Conservation (phyloP, 257 asterid species). For the Nicotiana otophora region DNA sequence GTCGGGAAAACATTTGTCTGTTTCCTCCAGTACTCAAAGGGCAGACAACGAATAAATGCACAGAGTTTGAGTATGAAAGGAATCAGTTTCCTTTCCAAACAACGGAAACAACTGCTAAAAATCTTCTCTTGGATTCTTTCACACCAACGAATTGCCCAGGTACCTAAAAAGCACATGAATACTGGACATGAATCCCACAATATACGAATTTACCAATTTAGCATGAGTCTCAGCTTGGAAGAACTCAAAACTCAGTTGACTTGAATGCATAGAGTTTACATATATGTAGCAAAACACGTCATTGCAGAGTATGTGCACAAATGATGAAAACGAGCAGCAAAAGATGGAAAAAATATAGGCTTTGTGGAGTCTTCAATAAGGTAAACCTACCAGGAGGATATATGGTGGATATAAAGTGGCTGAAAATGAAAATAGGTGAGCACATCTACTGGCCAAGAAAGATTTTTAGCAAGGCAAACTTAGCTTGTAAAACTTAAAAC, state of each 20-base stretch:
- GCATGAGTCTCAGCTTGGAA: not conserved
- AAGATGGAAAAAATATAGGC: not conserved
- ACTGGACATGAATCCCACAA: not conserved
- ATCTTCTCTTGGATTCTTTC: slow-evolving; percentile 42
- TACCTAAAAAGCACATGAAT: not conserved
- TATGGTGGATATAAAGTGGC: not conserved
- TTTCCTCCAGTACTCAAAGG: slow-evolving; percentile 53
- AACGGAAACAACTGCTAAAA: slow-evolving; percentile 48
- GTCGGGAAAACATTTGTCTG: slow-evolving; percentile 35
- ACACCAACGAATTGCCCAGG: slow-evolving; percentile 3
- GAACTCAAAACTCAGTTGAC: not conserved
- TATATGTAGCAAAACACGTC: not conserved
- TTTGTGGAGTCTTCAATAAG: not conserved
- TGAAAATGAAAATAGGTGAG: not conserved
- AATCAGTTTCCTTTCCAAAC: slow-evolving; percentile 40
- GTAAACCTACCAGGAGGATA: not conserved
- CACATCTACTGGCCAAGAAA: not conserved
- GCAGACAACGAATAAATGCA: slow-evolving; percentile 27
- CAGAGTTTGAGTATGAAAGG: slow-evolving; percentile 35
- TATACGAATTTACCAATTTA: not conserved
- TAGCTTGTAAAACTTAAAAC: not conserved
- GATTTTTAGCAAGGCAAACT: not conserved
- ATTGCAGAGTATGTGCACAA: not conserved
- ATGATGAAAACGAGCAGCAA: not conserved
- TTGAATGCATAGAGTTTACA: not conserved